phyloP scores from a whole-genome alignment of 805 yeast genomes.

The Yamadazyma paraphyllophila region DNA sequence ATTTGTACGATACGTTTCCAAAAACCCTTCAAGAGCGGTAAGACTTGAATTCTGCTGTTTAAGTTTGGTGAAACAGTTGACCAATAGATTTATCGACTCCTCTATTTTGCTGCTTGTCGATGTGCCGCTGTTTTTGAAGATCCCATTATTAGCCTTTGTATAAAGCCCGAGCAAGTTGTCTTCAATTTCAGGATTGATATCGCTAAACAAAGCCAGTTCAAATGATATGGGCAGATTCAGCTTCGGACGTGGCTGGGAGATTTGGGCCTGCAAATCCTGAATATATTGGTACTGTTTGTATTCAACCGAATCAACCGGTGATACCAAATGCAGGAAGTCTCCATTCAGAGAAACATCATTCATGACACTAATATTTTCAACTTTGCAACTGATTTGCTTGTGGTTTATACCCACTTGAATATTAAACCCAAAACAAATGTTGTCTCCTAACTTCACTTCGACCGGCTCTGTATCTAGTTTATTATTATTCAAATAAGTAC shows the following conservation, averaged over 20 bases:
- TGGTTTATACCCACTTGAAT: conserved; percentile 69
- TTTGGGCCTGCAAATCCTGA: conserved; percentile 26
- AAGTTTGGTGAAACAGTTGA: conserved; percentile 54
- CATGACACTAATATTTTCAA: conserved; percentile 68
- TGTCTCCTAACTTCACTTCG: conserved; percentile 74
- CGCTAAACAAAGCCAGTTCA: conserved; percentile 56
- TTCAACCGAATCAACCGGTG: conserved; percentile 23
- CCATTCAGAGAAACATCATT: conserved; percentile 21
- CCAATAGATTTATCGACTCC: conserved; percentile 52
- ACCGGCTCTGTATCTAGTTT: conserved; percentile 62
- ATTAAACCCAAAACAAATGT: conserved; percentile 92
- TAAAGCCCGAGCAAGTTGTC: conserved; percentile 49
- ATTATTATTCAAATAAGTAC: conserved; percentile 82
- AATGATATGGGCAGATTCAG: conserved; percentile 5
- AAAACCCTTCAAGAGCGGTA: conserved; percentile 52
- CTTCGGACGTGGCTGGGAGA: conserved; percentile 3
- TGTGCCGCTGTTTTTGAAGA: conserved; percentile 58
- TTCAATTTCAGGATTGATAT: conserved; percentile 49
- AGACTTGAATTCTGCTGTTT: conserved; percentile 59
- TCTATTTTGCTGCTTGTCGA: conserved; percentile 56
- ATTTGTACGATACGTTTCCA: conserved; percentile 45
- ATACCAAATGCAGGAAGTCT: conserved; percentile 2
- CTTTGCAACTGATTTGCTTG: conserved; percentile 79
- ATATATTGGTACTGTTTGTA: conserved; percentile 35
- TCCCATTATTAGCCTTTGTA: conserved; percentile 50